Evolutionary conservation across 768 basidiomycete genomes (phyloP), one percentile per base, ranked within the genome.

Genomic region (Lactarius trivialis): DNA sequence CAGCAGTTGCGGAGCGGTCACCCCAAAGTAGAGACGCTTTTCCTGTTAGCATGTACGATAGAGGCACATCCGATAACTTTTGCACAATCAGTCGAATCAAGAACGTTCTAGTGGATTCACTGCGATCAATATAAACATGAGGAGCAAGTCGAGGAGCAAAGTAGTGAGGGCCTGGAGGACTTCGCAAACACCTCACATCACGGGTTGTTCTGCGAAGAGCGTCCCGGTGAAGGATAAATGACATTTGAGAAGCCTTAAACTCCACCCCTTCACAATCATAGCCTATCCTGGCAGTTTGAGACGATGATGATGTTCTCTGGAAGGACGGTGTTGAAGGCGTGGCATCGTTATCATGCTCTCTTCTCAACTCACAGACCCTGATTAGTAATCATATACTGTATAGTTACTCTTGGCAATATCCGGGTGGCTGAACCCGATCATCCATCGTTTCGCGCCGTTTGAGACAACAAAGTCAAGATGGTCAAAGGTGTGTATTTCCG

Each of bases 341-440:
- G 21, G 58, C 52, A 43, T 41, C 51, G 51, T 48, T 55, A 56
- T 30, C 60, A 28, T 14, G 26, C 12, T 3, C 14, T 39, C 32
- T 8, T 8, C n/a, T n/a, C n/a, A n/a, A 26, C 55, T 14, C 17
- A 17, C 8, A 7, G 26, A 30, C 26, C 3, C 12, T 48, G 45
- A 24, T 48, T 48, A 48, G 45, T 33, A 52, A 19, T 26, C 28
- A 56, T 63, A 19, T 58, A 43, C 70, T 70, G 58, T 70, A 69
- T 54, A 71, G 68, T 61, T 63, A n/a, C 33, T 28, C 19, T 59
- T 69, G 71, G 71, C 55, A 56, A 37, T 11, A 12, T 34, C 71
- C 71, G 70, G 56, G 70, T 71, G 70, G 71, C 71, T 71, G 63
- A 17, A 17, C 17, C 30, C 51, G 51, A 30, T 19, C 33, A 30